These are phyloP conservation scores for Canavalia ensiformis DNA, from an alignment of 306 rosid genomes.

Conservation along the genomic window DNA sequence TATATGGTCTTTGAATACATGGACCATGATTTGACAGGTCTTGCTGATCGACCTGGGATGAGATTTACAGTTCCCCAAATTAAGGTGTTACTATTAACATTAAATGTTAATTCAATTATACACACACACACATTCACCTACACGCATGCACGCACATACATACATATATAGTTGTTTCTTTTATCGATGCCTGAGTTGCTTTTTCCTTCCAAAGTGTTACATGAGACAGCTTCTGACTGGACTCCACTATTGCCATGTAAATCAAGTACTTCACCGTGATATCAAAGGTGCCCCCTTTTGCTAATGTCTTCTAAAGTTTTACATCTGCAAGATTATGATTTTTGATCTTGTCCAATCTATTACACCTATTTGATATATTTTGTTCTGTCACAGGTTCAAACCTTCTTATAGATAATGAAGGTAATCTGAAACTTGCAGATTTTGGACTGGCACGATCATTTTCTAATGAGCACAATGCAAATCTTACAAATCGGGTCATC, in stretches of 20 bases:
- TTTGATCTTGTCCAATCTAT: slow-evolving; percentile 9
- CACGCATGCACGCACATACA: too few species aligned
- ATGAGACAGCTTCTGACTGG: slow-evolving; percentile 79
- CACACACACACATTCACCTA: too few species aligned
- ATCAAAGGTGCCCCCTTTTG: slow-evolving; percentile 65
- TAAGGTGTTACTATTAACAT: slow-evolving; percentile 54
- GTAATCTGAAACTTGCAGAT: slow-evolving; percentile 80
- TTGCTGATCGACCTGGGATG: slow-evolving; percentile 80
- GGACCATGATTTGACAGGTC: slow-evolving; percentile 89
- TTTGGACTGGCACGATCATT: slow-evolving; percentile 76
- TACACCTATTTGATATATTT: slow-evolving; percentile 34
- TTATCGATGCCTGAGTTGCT: slow-evolving; percentile 19
- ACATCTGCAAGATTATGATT: slow-evolving; percentile 18
- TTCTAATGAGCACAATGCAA: slow-evolving; percentile 67
- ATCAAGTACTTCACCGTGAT: slow-evolving; percentile 82
- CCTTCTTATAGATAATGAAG: slow-evolving; percentile 83
- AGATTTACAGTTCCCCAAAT: slow-evolving; percentile 84
- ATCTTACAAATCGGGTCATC: slow-evolving; percentile 79
- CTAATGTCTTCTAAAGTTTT: slow-evolving; percentile 18
- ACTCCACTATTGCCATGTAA: slow-evolving; percentile 76
- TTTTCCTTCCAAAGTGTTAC: slow-evolving; percentile 61
- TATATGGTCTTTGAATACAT: slow-evolving; percentile 88
- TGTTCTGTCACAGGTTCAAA: slow-evolving; percentile 69
- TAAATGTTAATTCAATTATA: neutral
- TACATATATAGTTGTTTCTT: neutral